phyloP scores from a whole-genome alignment of 1,284 basidiomycete genomes.

The Apiotrichum domesticum region DNA sequence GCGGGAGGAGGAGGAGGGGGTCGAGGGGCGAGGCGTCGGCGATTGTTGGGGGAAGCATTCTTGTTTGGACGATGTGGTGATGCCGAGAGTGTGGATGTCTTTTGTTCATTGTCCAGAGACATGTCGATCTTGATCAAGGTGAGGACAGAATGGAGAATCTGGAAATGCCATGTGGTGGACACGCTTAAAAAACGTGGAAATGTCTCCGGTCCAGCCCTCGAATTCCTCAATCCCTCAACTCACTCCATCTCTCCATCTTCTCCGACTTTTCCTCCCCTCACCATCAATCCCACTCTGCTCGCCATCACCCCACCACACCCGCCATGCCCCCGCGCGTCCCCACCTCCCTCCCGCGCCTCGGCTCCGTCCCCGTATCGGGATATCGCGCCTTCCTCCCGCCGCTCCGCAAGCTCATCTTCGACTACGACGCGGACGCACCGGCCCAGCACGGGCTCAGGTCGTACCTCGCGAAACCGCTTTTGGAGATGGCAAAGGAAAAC shows the following conservation, averaged over 20 bases:
- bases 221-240: no score
- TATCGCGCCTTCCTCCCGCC: conserved; percentile 43
- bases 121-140: no score
- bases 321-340: no score
- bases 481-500: conserved; percentile 38
- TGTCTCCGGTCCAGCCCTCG: background rate
- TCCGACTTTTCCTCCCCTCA: background rate
- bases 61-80: no score
- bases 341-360: conserved; percentile 11
- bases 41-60: conserved; percentile 26
- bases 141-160: no score
- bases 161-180: background rate
- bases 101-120: no score
- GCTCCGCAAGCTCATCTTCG: conserved; percentile 41
- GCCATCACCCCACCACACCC: no score
- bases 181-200: background rate
- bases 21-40: conserved; percentile 29
- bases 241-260: background rate
- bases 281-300: no score
- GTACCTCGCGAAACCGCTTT: conserved; percentile 15
- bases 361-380: conserved; percentile 35
- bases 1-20: conserved; percentile 34
- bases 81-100: background rate
- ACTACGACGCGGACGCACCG: conserved; percentile 39
- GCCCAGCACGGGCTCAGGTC: conserved; percentile 33